Evolutionary conservation across 1,284 basidiomycete genomes (phyloP).

Genomic region (Clitocybe nebularis): DNA sequence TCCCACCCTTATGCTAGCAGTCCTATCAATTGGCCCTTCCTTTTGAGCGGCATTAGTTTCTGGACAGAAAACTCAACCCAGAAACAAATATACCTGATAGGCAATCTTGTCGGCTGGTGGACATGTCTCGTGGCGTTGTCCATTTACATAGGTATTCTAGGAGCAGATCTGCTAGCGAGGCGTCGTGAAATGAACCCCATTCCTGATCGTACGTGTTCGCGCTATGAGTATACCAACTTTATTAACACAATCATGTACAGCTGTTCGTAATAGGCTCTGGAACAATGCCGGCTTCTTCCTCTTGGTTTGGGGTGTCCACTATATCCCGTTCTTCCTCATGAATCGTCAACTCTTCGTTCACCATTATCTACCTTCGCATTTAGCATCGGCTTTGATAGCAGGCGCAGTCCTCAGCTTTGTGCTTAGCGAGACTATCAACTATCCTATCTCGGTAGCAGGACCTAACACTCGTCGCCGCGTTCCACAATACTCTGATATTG

Average conservation of each 20-base stretch:
- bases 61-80: constrained; percentile 87
- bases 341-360: constrained; percentile 95
- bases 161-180: constrained; percentile 86
- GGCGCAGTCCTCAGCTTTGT: constrained; percentile 92
- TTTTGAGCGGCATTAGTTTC: constrained; percentile 93
- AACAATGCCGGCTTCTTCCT: constrained; percentile 96
- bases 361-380: constrained; percentile 95
- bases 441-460: constrained; percentile 76
- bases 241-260: constrained; percentile 32
- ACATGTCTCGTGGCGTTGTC: constrained; percentile 81
- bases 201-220: constrained; percentile 65
- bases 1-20: constrained; percentile 93
- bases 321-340: constrained; percentile 98
- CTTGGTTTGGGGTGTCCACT: constrained; percentile 93
- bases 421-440: constrained; percentile 89
- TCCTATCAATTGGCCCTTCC: constrained; percentile 98
- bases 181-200: constrained; percentile 85
- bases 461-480: constrained; percentile 59
- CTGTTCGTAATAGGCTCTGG: constrained; percentile 88
- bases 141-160: constrained; percentile 86
- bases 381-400: constrained; percentile 88
- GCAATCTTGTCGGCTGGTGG: constrained; percentile 97
- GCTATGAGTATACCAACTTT: not conserved
- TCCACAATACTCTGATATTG: constrained; percentile 67
- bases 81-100: constrained; percentile 95